Conservation (phyloP, 83 land plant species). For the Larix sibirica region DNA sequence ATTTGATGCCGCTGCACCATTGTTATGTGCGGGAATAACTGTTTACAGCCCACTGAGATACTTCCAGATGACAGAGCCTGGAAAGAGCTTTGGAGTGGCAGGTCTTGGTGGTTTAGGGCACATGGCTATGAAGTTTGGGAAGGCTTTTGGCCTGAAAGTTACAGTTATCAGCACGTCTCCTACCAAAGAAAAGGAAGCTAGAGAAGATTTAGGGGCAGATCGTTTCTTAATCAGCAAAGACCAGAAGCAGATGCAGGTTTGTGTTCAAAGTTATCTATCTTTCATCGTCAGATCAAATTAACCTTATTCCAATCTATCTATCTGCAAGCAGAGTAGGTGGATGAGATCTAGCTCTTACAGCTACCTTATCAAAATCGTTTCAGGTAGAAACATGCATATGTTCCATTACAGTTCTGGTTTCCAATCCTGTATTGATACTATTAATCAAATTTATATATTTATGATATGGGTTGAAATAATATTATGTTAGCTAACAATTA, state of each 20-base stretch:
- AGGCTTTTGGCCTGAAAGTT: conserved; percentile 75
- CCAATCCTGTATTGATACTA: not conserved
- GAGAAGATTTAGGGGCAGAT: conserved; percentile 59
- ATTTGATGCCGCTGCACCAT: conserved; percentile 30
- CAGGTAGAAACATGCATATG: not conserved
- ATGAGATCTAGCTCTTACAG: not conserved
- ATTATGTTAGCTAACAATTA: too few species aligned
- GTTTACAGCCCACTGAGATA: conserved; percentile 81
- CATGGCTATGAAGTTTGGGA: conserved; percentile 74
- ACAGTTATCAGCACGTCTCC: conserved; percentile 84
- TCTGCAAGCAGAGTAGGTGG: not conserved
- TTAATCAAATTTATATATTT: too few species aligned
- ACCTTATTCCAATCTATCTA: not conserved
- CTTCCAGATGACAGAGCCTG: conserved; percentile 49
- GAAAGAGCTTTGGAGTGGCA: conserved; percentile 62
- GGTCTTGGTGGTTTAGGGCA: conserved; percentile 88
- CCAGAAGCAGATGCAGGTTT: conserved; percentile 46
- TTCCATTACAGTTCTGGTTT: not conserved
- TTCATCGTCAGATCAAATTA: not conserved
- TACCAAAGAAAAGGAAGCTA: conserved; percentile 70
- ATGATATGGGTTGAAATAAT: too few species aligned
- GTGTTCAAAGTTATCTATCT: not conserved
- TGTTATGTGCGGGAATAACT: conserved; percentile 54
- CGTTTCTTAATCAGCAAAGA: conserved; percentile 64
- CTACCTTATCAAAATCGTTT: not conserved